Percentiles rank a stretch among this genome's conserved stretches.
phyloP scores from a whole-genome alignment of 495 filamentous ascomycete species.

The Penicillium paradoxum region DNA sequence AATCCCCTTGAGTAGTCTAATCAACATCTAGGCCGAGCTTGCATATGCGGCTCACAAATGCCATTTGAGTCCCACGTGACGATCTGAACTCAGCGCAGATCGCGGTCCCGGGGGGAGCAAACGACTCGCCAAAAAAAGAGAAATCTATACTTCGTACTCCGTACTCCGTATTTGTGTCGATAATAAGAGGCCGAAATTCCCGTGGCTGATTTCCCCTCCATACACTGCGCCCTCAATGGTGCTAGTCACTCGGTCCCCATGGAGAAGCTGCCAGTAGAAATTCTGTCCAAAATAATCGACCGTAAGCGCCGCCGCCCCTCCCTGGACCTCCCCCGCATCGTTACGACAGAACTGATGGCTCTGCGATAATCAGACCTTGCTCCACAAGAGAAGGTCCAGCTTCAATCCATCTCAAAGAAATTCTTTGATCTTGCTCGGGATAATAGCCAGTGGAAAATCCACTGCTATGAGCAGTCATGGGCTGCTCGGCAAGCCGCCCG shows the following conservation, averaged over 20 bases:
- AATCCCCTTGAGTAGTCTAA: neutral
- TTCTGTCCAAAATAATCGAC: constrained; percentile 67
- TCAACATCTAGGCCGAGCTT: neutral
- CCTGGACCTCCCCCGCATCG: constrained; percentile 27
- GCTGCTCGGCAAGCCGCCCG: constrained; percentile 37
- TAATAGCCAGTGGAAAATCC: constrained; percentile 66
- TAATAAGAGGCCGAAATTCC: constrained; percentile 9
- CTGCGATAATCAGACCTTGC: constrained; percentile 54
- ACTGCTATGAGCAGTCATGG: constrained; percentile 68
- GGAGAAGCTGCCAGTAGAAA: constrained; percentile 69
- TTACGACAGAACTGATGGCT: constrained; percentile 17
- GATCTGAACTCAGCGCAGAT: constrained; percentile 17
- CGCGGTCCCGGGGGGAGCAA: constrained; percentile 13
- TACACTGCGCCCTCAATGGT: constrained; percentile 33
- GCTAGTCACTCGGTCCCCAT: constrained; percentile 34
- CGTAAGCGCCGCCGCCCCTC: constrained; percentile 47
- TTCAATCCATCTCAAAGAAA: constrained; percentile 66
- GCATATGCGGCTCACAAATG: neutral
- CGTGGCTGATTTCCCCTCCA: constrained; percentile 5
- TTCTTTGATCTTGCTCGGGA: constrained; percentile 69
- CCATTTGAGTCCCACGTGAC: constrained; percentile 24
- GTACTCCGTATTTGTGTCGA: too few relatives aligned
- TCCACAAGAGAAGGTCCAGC: constrained; percentile 58
- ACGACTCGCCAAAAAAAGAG: constrained; percentile 1
- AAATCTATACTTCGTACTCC: neutral